A percentile compares a stretch with the other conserved stretches of the same genome.
Conservation (phyloP, 805 yeast genomes). For the Alloascoidea africana region DNA sequence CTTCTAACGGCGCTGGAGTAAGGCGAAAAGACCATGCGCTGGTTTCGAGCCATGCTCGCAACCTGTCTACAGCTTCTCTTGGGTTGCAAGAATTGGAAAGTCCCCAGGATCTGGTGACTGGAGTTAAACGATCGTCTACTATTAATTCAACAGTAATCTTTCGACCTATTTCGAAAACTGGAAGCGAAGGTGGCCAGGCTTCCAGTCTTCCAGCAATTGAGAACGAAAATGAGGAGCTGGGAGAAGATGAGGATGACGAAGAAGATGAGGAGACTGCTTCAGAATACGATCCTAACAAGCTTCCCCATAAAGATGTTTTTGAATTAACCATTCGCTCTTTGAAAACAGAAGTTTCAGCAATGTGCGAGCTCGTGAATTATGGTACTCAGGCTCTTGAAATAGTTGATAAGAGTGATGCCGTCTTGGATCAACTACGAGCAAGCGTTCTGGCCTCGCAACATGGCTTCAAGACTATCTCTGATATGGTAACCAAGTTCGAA, state of each 20-base stretch:
- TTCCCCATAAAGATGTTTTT: constrained; percentile 7
- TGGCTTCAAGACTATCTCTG: constrained; percentile 8
- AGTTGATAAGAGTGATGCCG: constrained; percentile 9
- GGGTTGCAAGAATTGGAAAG: neutral
- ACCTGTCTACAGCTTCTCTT: constrained; percentile 1
- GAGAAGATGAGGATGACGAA: constrained; percentile 20
- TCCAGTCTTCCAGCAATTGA: constrained; percentile 2
- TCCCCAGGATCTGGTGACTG: constrained; percentile 2
- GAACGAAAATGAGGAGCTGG: constrained; percentile 15
- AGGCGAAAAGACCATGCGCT: constrained; percentile 1
- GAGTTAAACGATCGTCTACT: constrained; percentile 4
- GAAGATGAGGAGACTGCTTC: constrained; percentile 27
- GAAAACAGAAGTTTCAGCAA: constrained; percentile 14
- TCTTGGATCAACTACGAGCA: constrained; percentile 5
- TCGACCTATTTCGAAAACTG: constrained; percentile 5
- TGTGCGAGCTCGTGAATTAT: constrained; percentile 12
- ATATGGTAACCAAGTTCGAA: constrained; percentile 6
- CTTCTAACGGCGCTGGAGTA: no score
- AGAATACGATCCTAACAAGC: constrained; percentile 6
- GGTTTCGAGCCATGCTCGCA: neutral
- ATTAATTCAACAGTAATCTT: constrained; percentile 5
- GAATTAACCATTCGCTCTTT: constrained; percentile 3
- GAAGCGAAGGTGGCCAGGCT: constrained; percentile 4
- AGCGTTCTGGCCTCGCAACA: constrained; percentile 8
- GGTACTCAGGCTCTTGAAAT: constrained; percentile 6